Evolutionary conservation across 1,284 basidiomycete species (phyloP).

Genomic region (Sporisorium exsertum): DNA sequence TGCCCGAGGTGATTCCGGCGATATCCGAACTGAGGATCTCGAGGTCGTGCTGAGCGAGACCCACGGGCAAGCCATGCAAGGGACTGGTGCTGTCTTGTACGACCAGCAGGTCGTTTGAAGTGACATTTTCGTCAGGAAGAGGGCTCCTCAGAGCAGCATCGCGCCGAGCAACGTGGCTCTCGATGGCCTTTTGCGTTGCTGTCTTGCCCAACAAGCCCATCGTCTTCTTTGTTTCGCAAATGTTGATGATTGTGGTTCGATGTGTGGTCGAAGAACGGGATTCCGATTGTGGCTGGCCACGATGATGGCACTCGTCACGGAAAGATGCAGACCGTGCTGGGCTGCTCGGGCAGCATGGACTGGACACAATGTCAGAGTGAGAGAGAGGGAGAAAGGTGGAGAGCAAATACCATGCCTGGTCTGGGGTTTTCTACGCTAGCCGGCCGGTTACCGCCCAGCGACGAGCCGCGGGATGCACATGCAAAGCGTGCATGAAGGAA

Average conservation of each 20-base stretch:
- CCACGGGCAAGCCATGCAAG: conserved; percentile 14
- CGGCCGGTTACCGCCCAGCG: too few relatives aligned
- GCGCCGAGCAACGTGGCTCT: conserved; percentile 22
- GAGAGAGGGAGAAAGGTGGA: too few relatives aligned
- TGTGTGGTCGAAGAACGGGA: too few relatives aligned
- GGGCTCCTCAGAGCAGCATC: conserved; percentile 19
- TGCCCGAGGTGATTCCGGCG: conserved; percentile 48
- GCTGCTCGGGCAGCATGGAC: too few relatives aligned
- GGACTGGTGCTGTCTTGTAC: conserved; percentile 20
- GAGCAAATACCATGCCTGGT: too few relatives aligned
- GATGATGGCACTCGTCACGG: too few relatives aligned
- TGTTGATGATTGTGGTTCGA: not conserved
- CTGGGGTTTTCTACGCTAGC: too few relatives aligned
- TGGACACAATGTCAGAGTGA: too few relatives aligned
- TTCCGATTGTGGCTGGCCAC: too few relatives aligned
- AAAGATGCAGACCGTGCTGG: too few relatives aligned
- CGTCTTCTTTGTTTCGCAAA: conserved; percentile 1
- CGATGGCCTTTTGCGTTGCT: conserved; percentile 28
- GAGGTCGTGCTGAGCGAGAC: conserved; percentile 30
- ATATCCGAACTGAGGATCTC: conserved; percentile 59
- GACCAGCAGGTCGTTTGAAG: not conserved
- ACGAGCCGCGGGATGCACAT: too few relatives aligned
- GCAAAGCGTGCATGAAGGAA: too few relatives aligned
- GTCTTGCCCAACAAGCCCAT: conserved; percentile 24
- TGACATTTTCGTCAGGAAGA: conserved; percentile 18